A percentile compares a stretch with the other conserved stretches of the same genome.
Evolutionary conservation across 805 yeast genomes (phyloP).

Genomic region (Scheffersomyces lignosus): DNA sequence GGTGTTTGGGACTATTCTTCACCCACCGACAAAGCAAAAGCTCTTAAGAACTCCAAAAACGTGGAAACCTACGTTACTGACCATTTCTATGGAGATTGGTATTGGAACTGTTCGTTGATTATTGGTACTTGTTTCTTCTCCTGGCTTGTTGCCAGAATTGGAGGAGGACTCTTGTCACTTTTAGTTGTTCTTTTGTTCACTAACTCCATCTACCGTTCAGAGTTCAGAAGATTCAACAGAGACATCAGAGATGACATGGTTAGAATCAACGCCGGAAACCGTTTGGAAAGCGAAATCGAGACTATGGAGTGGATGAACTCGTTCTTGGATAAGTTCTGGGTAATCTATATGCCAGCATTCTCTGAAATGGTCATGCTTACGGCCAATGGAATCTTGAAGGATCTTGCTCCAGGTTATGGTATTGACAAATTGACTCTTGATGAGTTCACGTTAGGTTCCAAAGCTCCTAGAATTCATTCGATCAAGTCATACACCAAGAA

Average conservation of each 20-base stretch:
- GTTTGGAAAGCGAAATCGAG: slow-evolving; percentile 62
- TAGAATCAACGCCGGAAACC: slow-evolving; percentile 61
- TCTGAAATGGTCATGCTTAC: slow-evolving; percentile 70
- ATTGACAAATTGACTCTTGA: slow-evolving; percentile 72
- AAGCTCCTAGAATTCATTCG: slow-evolving; percentile 73
- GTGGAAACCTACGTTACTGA: slow-evolving; percentile 64
- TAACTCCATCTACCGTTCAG: slow-evolving; percentile 67
- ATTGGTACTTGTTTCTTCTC: slow-evolving; percentile 72
- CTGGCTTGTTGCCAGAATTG: slow-evolving; percentile 63
- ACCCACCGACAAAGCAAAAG: slow-evolving; percentile 22
- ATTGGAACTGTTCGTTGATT: slow-evolving; percentile 63
- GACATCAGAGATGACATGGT: slow-evolving; percentile 75
- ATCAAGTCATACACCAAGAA: slow-evolving; percentile 71
- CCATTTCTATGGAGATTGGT: slow-evolving; percentile 70
- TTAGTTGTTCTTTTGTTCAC: slow-evolving; percentile 59
- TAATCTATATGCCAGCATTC: slow-evolving; percentile 82
- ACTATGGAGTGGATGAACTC: slow-evolving; percentile 82
- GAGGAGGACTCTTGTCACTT: slow-evolving; percentile 65
- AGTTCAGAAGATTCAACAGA: slow-evolving; percentile 73
- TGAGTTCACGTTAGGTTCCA: slow-evolving; percentile 77
- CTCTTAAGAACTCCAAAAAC: slow-evolving; percentile 27
- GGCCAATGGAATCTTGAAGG: slow-evolving; percentile 68
- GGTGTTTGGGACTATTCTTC: slow-evolving; percentile 34
- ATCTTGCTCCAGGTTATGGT: slow-evolving; percentile 80
- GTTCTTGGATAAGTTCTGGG: slow-evolving; percentile 81